Evolutionary conservation across 208 protist genomes (phyloP).

Genomic region (Tritrichomonas musculus): DNA sequence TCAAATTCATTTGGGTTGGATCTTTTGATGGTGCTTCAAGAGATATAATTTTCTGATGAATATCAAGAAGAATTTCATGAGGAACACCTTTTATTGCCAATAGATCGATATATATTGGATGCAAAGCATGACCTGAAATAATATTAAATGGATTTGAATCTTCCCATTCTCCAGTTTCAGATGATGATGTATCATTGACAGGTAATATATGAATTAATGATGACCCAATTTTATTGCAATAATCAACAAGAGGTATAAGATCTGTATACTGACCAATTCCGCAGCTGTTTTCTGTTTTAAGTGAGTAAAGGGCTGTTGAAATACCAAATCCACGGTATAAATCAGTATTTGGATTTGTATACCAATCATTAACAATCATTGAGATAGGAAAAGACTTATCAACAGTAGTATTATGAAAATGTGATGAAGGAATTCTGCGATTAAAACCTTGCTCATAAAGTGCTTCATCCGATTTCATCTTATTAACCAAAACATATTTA

Average conservation of each 20-base stretch:
- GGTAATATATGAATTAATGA: not conserved
- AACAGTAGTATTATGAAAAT: too few relatives aligned
- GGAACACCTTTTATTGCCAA: not conserved
- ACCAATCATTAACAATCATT: not conserved
- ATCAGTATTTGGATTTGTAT: not conserved
- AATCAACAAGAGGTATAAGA: not conserved
- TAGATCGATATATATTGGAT: conserved; percentile 1
- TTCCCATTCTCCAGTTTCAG: not conserved
- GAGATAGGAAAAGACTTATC: not conserved
- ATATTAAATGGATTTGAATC: not conserved
- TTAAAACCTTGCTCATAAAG: not conserved
- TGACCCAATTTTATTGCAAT: not conserved
- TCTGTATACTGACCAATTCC: not conserved
- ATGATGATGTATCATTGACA: not conserved
- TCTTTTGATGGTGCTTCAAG: too few relatives aligned
- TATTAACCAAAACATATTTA: not conserved
- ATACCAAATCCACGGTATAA: not conserved
- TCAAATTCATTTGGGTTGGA: too few relatives aligned
- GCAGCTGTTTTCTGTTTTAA: not conserved
- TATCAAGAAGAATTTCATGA: not conserved
- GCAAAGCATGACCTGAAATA: not conserved
- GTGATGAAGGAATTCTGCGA: too few relatives aligned
- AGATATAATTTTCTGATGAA: not conserved
- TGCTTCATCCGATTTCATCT: too few relatives aligned
- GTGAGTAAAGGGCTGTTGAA: not conserved